phyloP scores from a whole-genome alignment of 768 basidiomycete species.

The Tricholoma hemisulphureum region DNA sequence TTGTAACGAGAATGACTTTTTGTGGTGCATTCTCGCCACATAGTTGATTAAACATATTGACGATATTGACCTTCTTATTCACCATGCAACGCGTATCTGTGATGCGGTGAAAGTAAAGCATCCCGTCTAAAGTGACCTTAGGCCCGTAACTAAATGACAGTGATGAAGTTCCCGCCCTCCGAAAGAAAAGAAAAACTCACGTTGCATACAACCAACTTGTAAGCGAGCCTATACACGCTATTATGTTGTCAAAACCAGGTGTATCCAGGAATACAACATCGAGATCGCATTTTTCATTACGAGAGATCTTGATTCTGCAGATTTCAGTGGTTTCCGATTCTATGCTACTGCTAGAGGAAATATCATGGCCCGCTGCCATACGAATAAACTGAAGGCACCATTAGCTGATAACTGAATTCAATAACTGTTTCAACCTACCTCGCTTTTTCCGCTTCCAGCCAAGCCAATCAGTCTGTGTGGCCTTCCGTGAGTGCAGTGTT shows the following conservation, averaged over 20 bases:
- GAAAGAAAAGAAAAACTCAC: slow-evolving; percentile 22
- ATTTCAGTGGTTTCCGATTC: slow-evolving; percentile 37
- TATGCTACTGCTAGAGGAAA: slow-evolving; percentile 30
- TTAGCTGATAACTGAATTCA: background rate
- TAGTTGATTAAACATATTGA: background rate
- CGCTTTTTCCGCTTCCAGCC: slow-evolving; percentile 21
- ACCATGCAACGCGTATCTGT: background rate
- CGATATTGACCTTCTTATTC: background rate
- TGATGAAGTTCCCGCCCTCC: slow-evolving; percentile 22
- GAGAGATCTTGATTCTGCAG: slow-evolving; percentile 12
- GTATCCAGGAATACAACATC: slow-evolving; percentile 19
- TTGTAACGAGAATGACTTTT: background rate
- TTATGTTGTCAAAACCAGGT: slow-evolving; percentile 21
- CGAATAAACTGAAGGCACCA: slow-evolving; percentile 35
- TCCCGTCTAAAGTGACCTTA: background rate
- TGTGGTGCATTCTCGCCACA: background rate
- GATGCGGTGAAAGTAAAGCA: background rate
- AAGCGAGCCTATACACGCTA: slow-evolving; percentile 15
- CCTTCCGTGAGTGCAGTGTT: background rate
- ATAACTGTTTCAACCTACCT: slow-evolving; percentile 6
- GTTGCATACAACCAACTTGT: slow-evolving; percentile 16
- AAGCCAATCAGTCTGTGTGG: slow-evolving; percentile 19
- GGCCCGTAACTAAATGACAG: background rate
- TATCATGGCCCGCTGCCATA: slow-evolving; percentile 23
- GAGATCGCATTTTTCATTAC: background rate